Percentiles rank a stretch among this genome's conserved stretches.
Evolutionary conservation across 768 basidiomycete species (phyloP).

Genomic region (Podaxis sp.): DNA sequence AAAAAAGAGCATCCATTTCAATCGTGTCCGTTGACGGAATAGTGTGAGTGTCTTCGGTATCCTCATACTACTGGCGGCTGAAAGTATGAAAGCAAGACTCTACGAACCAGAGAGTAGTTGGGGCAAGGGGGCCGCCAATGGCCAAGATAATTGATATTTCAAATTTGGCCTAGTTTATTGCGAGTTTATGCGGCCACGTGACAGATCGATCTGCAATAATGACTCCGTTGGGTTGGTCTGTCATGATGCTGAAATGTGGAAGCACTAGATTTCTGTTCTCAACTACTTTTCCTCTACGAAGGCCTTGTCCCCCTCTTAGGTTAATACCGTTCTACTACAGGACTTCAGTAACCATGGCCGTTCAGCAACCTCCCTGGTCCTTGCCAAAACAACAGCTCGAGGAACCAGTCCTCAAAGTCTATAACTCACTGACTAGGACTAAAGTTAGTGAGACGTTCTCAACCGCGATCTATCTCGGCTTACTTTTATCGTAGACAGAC

Average conservation of each 20-base stretch:
- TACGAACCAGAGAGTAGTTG: too few relatives aligned
- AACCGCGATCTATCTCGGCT: neutral
- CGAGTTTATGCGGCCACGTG: slow-evolving; percentile 19
- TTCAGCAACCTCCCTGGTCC: slow-evolving; percentile 64
- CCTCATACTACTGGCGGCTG: too few relatives aligned
- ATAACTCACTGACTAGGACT: slow-evolving; percentile 88
- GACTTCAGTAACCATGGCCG: slow-evolving; percentile 41
- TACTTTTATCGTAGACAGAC: slow-evolving; percentile 51
- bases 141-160: neutral
- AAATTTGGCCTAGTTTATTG: neutral
- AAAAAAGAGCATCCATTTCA: neutral
- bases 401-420: slow-evolving; percentile 77
- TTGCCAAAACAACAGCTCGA: slow-evolving; percentile 38
- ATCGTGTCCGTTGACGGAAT: slow-evolving; percentile 19
- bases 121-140: too few relatives aligned
- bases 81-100: too few relatives aligned
- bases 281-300: slow-evolving; percentile 1
- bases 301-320: neutral
- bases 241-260: slow-evolving; percentile 14
- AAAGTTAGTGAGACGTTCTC: slow-evolving; percentile 59
- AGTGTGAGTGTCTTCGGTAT: neutral
- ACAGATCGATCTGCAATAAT: slow-evolving; percentile 19
- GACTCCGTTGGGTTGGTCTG: slow-evolving; percentile 10
- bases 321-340: slow-evolving; percentile 12
- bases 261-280: slow-evolving; percentile 17